A percentile compares a stretch with the other conserved stretches of the same genome.
phyloP scores from a whole-genome alignment of 495 filamentous ascomycete species.

The Neurospora sp. region DNA sequence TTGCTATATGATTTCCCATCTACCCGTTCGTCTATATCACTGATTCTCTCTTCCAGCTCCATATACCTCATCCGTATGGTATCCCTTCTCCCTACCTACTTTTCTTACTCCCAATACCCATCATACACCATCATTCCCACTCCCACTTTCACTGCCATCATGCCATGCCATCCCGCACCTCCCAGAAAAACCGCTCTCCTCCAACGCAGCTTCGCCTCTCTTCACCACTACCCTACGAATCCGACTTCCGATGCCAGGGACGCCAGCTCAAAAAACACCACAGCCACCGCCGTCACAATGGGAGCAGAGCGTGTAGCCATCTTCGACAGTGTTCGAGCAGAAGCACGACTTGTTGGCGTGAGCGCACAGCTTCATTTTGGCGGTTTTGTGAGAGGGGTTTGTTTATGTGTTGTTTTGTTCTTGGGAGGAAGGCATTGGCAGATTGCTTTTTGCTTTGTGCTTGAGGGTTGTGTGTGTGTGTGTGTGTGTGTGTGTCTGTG shows the following conservation, averaged over 20 bases:
- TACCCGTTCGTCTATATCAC: not conserved
- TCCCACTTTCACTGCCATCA: not conserved
- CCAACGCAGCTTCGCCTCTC: not conserved
- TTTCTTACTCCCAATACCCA: not conserved
- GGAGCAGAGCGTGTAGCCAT: not conserved
- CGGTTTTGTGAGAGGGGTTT: not conserved
- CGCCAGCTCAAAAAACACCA: not conserved
- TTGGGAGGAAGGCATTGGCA: not conserved
- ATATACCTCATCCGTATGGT: not conserved
- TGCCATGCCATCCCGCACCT: not conserved
- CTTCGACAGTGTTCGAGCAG: not conserved
- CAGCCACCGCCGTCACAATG: not conserved
- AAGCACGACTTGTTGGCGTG: not conserved
- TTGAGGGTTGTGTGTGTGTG: not conserved
- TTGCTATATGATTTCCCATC: not conserved
- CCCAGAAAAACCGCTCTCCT: not conserved
- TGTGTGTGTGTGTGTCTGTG: not conserved
- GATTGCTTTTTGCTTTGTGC: not conserved
- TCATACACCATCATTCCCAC: not conserved
- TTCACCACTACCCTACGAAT: not conserved
- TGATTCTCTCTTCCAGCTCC: not conserved
- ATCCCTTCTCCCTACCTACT: not conserved
- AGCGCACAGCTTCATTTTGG: not conserved
- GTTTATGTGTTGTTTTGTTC: not conserved
- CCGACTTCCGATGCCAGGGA: not conserved